These are phyloP conservation scores for Penicillium argentinense DNA, from an alignment of 495 filamentous ascomycete genomes.

Conservation along the genomic window DNA sequence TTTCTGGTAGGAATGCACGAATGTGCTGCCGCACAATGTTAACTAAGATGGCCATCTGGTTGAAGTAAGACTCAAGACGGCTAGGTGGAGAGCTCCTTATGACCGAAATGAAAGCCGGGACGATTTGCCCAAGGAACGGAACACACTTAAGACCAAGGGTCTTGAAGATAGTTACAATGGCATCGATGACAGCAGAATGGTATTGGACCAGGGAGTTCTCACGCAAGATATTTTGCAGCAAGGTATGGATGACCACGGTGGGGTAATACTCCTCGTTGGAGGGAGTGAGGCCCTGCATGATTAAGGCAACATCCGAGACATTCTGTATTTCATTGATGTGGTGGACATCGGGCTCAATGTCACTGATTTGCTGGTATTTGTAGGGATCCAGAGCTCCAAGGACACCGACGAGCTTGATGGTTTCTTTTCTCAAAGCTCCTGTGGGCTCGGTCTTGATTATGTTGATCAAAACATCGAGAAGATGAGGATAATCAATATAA, in stretches of 20 bases:
- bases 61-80: slow-evolving; percentile 92
- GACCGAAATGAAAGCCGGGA: slow-evolving; percentile 87
- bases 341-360: slow-evolving; percentile 48
- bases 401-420: slow-evolving; percentile 93
- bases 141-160: slow-evolving; percentile 94
- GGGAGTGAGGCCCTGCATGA: slow-evolving; percentile 96
- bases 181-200: slow-evolving; percentile 94
- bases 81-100: slow-evolving; percentile 71
- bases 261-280: slow-evolving; percentile 98
- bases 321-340: slow-evolving; percentile 57
- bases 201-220: slow-evolving; percentile 85
- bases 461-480: slow-evolving; percentile 86
- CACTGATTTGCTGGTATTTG: slow-evolving; percentile 72
- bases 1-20: slow-evolving; percentile 77
- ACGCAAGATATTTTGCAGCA: slow-evolving; percentile 81
- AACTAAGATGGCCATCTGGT: slow-evolving; percentile 88
- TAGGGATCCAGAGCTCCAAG: slow-evolving; percentile 96
- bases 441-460: slow-evolving; percentile 91
- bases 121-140: slow-evolving; percentile 85
- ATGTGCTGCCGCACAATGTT: slow-evolving; percentile 96
- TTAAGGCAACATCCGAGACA: slow-evolving; percentile 90
- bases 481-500: slow-evolving; percentile 89
- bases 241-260: slow-evolving; percentile 93
- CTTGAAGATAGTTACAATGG: slow-evolving; percentile 97
- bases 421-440: slow-evolving; percentile 82